Evolutionary conservation across 345 rosid genomes (phyloP).

Genomic region (Viola odorata): DNA sequence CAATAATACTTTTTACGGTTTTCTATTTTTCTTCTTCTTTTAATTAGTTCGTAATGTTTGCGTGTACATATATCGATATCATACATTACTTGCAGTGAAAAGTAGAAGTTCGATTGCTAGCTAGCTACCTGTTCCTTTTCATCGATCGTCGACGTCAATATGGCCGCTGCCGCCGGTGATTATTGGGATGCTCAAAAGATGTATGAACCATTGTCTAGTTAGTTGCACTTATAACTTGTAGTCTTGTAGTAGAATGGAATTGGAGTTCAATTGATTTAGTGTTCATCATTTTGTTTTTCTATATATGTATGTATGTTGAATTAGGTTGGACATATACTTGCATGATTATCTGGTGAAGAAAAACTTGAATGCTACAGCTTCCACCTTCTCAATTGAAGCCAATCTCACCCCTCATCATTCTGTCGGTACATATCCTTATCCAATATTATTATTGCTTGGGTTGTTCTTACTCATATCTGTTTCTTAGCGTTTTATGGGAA

Average conservation of each 20-base stretch:
- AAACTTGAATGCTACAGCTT: conserved; percentile 29
- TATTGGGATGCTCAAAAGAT: conserved; percentile 14
- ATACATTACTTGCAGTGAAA: no score
- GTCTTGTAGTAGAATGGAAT: no score
- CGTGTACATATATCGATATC: no score
- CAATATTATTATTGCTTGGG: background rate
- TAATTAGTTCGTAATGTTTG: no score
- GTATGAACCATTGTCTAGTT: background rate
- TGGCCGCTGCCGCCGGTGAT: background rate
- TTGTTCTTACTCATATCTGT: background rate
- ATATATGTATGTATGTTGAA: background rate
- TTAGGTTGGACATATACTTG: conserved; percentile 32
- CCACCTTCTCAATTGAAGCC: conserved; percentile 26
- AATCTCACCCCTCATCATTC: conserved; percentile 9
- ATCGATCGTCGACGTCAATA: background rate
- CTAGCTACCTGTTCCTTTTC: no score
- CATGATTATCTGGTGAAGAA: conserved; percentile 35
- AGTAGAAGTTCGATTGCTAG: no score
- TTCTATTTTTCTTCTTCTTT: no score
- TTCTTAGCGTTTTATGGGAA: background rate
- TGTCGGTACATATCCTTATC: conserved; percentile 19
- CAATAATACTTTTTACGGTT: no score
- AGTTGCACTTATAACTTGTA: no score
- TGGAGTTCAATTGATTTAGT: background rate
- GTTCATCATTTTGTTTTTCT: background rate